Base-by-base conservation (phyloP, 495 filamentous ascomycete genomes). In the Staphylotrichum longicolle region DNA sequence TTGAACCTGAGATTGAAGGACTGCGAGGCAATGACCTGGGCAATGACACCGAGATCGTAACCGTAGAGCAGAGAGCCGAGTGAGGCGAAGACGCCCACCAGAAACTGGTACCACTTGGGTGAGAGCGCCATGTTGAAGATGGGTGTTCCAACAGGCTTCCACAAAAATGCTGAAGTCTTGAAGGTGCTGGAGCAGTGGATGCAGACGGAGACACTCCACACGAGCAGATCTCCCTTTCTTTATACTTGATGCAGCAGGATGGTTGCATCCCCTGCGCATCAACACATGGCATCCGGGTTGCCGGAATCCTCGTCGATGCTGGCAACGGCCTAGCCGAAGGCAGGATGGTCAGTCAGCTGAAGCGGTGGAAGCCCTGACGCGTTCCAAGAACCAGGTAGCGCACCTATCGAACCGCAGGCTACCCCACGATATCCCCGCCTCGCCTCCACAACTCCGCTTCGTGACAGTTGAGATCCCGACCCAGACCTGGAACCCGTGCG, bases 21-120 rank as follows among this genome's bases (percentile, higher is more conserved):
- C 14, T 53, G 39, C 3, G 58, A 35, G n/a, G 58, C 58, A n/a
- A 60, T 60, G 8, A 53, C 58, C 40, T 60, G 48, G 40, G 58
- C 58, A 39, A 60, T 60, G 9, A 60, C 58, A 53, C 58, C 58
- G 32, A 60, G 10, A 15, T 60, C 58, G 15, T 60, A 60, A n/a
- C 58, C 57, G 33, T 34, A 60, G 1, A 60, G 41, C 37, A 60
- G 9, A 6, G 58, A 60, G 30, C 58, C 58, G 27, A 60, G 49
- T 3, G 58, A 60, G 30, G 58, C 58, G 6, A 60, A 60, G 32
- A 60, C 48, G 41, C 58, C 49, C 3, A 60, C 49, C 4, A 53
- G 39, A 33, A 60, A 60, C 40, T 60, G 58, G 49, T 60, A 60
- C 58, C 48, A 53, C 40, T 53, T 53, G 14, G 58, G 58, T 7